Evolutionary conservation across 768 basidiomycete species (phyloP).

Genomic region (Cystofilobasidium bisporidii): DNA sequence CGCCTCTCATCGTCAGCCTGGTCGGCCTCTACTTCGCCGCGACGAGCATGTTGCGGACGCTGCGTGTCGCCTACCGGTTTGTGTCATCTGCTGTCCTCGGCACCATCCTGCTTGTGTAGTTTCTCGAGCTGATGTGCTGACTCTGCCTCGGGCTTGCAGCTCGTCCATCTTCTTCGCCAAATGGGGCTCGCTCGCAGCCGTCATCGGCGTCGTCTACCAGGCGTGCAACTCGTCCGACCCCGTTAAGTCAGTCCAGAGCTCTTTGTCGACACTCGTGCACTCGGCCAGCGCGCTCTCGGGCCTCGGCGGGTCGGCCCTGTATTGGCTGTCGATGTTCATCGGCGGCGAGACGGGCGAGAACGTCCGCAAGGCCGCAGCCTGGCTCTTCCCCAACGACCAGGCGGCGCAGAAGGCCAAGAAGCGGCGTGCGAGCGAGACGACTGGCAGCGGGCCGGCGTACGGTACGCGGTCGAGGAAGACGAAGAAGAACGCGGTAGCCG

Average conservation of each 20-base stretch:
- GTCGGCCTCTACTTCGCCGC: conserved; percentile 7
- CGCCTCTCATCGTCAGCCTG: conserved; percentile 3
- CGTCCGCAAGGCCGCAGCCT: background rate
- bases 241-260: background rate
- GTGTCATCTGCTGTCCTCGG: too few relatives aligned
- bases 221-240: conserved; percentile 1
- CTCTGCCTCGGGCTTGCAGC: too few relatives aligned
- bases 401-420: background rate
- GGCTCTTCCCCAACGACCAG: background rate
- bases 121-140: too few relatives aligned
- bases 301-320: background rate
- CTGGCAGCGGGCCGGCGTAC: background rate
- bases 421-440: background rate
- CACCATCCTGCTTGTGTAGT: too few relatives aligned
- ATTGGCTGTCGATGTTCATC: conserved; percentile 8
- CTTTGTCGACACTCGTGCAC: background rate
- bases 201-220: conserved; percentile 1
- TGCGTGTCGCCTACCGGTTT: conserved; percentile 1
- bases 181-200: background rate
- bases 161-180: conserved; percentile 2
- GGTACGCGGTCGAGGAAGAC: background rate
- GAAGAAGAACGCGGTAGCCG: background rate
- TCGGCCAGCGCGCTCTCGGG: background rate
- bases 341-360: conserved; percentile 7
- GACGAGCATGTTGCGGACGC: background rate